Base-by-base conservation (phyloP, 108 stramenopile genomes). In the Skeletonema potamos region DNA sequence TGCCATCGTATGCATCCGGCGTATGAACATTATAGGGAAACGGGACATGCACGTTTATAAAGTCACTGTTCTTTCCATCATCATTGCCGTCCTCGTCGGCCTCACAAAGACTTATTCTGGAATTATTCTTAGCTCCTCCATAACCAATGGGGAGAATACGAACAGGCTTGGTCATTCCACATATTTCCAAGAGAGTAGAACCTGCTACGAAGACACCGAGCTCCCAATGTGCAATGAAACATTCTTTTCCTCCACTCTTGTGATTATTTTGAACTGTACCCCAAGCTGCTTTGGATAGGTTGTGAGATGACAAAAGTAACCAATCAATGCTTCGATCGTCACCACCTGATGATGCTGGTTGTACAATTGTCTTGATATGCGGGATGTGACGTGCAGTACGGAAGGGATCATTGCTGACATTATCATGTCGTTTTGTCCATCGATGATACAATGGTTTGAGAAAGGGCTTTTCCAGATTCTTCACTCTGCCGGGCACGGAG, bases 281-380 rank as follows among this genome's bases (percentile, higher is more conserved):
- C 89, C 85, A 88, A 4, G 92, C 92, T n/a, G 88, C 88, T 41
- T 84, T 89, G 62, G 86, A 87, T 41, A 93, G 70, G 70, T 93
- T 93, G 66, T 90, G 88, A 54, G 85, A 86, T 18, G 85, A 66
- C 46, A 93, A 27, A 30, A 86, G 62, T 34, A 87, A 76, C 88
- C 89, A 93, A 33, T 84, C 76, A 61, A 91, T 88, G 8, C 30
- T 20, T 26, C 58, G 26, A 54, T 28, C 58, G 33, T 68, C 57
- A 51, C 8, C 0, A 6, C 56, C 61, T 4, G 76, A 51, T 51
- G 22, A n/a, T 9, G 48, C 20, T 51, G 48, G 44, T 66, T 92
- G 92, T 55, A 84, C 76, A 58, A 79, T 87, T 12, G 87, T 86
- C 64, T 93, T 93, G 58, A 90, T 88, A 64, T 93, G 92, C 24